Conservation (phyloP, 805 yeast genomes). For the Diddensiella transvaalensis region DNA sequence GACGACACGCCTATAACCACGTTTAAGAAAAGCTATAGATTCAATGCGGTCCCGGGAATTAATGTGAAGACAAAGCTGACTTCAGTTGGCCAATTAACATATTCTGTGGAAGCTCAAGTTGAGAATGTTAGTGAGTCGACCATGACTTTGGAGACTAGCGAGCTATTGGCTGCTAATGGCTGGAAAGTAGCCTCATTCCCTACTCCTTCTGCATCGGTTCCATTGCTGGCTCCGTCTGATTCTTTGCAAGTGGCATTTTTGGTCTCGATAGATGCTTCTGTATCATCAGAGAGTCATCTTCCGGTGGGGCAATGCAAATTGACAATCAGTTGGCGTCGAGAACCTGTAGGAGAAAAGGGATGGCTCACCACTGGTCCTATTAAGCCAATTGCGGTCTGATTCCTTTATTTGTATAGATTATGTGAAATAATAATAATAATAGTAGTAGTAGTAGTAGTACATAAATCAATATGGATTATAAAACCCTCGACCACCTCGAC, state of each 20-base stretch:
- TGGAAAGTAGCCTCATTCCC: conserved; percentile 22
- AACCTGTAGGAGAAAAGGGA: conserved; percentile 36
- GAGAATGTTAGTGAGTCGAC: conserved; percentile 31
- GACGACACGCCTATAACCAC: conserved; percentile 9
- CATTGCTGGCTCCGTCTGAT: conserved; percentile 29
- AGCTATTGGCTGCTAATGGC: conserved; percentile 25
- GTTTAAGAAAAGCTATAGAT: conserved; percentile 27
- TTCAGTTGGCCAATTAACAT: conserved; percentile 8
- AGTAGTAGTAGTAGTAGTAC: conserved; percentile 2
- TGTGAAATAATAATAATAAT: not conserved
- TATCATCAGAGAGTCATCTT: conserved; percentile 18
- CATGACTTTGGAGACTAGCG: conserved; percentile 30
- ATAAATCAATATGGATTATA: conserved; percentile 40
- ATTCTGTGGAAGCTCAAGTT: conserved; percentile 32
- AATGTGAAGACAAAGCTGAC: conserved; percentile 29
- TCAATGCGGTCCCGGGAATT: conserved; percentile 33
- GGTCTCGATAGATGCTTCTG: conserved; percentile 8
- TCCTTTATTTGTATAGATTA: not conserved
- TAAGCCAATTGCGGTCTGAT: too few relatives aligned
- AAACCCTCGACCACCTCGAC: conserved; percentile 44
- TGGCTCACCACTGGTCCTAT: conserved; percentile 27
- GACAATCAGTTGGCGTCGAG: conserved; percentile 34
- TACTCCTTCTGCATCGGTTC: not conserved
- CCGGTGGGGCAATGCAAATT: conserved; percentile 21
- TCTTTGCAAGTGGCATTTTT: conserved; percentile 28